Evolutionary conservation across 2,329 filamentous ascomycete genomes (phyloP), one percentile per base, ranked within the genome.

Genomic region (Cercospora beticola): DNA sequence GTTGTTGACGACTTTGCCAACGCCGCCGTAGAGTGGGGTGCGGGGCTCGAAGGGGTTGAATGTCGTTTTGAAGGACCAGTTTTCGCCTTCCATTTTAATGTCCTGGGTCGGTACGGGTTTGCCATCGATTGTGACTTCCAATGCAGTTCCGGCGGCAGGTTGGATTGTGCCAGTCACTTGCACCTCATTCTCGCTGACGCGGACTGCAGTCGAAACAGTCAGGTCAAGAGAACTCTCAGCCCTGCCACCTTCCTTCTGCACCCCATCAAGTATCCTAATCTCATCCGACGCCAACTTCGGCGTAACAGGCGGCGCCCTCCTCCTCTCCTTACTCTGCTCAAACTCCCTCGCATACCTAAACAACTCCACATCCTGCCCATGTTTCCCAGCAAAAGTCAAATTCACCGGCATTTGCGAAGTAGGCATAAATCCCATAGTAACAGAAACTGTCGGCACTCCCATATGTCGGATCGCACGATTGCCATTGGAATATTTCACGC

Each of bases 401-500:
- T 84, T 84, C 0, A 87, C 79, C 0, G 86, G 86, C 82, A 88
- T 86, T 0, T 74, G 70, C 58, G 79, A 83, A 8, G 81, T 78
- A 0, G 70, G 72, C 78, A 86, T 80, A 0, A 80, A 66, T 0
- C 86, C 86, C 86, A 87, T 87, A 0, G 85, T 82, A 0, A 87
- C 83, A 0, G 81, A 84, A 1, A 88, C 80, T 0, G 83, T 85
- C 0, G 86, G 86, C 0, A 88, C 81, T 0, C 86, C 86, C 2
- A 87, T 77, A 64, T 88, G 86, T 10, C 85, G 78, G 1, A 88
- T 77, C 0, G 83, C 83, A 1, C 84, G 78, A 62, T 86, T 86
- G 0, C 86, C 85, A 65, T 87, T 86, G 0, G 81, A 83, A 67
- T 87, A 87, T 49, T 81, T 82, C 4, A 87, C 81, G 0, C 86